phyloP scores from a whole-genome alignment of 352 stramenopile species.

The Globisporangium nunn region DNA sequence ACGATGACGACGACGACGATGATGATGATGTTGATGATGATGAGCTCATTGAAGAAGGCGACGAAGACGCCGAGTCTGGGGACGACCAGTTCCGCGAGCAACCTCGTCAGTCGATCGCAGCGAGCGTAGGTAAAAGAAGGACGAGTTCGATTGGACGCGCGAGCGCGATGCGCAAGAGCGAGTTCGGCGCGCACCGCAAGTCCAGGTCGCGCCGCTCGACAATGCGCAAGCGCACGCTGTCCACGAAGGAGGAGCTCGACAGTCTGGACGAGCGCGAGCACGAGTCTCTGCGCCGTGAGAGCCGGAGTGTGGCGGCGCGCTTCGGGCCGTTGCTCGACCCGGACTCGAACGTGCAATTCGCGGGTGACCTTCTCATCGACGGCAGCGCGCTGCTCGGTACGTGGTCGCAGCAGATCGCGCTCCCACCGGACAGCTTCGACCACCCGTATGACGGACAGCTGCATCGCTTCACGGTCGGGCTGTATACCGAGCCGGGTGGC shows the following conservation, averaged over 20 bases:
- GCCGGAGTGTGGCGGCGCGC: conserved; percentile 45
- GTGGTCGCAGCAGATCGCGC: conserved; percentile 54
- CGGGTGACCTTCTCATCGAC: conserved; percentile 45
- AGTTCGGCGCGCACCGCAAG: conserved; percentile 9
- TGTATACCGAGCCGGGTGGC: conserved; percentile 61
- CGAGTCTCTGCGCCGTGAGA: conserved; percentile 54
- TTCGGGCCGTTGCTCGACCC: conserved; percentile 66
- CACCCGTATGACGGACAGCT: conserved; percentile 24
- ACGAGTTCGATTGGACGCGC: background rate
- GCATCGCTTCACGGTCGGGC: conserved; percentile 44
- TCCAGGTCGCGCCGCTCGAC: conserved; percentile 13
- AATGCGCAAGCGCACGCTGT: conserved; percentile 13
- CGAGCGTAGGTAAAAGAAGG: background rate
- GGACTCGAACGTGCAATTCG: conserved; percentile 56
- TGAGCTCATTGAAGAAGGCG: conserved; percentile 7
- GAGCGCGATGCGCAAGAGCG: conserved; percentile 4
- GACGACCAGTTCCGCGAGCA: conserved; percentile 10
- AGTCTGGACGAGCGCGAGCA: conserved; percentile 61
- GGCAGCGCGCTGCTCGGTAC: conserved; percentile 56
- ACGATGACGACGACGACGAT: conserved; percentile 27
- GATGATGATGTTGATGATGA: conserved; percentile 32
- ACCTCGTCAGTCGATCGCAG: background rate
- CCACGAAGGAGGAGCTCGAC: conserved; percentile 51
- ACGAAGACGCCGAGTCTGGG: background rate
- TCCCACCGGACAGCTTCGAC: conserved; percentile 27